phyloP scores from a whole-genome alignment of 306 rosid genomes.

The Hippophae gyantsensis region DNA sequence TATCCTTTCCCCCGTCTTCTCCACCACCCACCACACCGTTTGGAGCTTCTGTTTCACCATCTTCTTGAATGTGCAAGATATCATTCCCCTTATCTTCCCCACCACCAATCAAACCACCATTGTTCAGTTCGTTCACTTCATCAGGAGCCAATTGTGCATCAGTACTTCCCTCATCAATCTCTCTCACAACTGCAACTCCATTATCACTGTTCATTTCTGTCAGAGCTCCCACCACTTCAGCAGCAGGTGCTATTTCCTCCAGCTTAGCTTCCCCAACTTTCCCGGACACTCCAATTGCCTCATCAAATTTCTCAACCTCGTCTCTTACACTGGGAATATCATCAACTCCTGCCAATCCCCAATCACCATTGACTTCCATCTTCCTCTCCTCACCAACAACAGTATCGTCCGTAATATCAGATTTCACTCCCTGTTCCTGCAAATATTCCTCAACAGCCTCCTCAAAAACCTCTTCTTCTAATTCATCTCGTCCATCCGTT shows the following conservation, averaged over 20 bases:
- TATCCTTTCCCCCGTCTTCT: no score
- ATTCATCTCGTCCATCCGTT: conserved; percentile 36
- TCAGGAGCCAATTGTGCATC: conserved; percentile 16
- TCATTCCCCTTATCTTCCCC: no score
- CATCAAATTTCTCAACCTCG: conserved; percentile 42
- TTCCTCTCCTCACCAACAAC: conserved; percentile 11
- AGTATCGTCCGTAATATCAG: conserved; percentile 2
- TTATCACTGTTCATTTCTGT: conserved; percentile 11
- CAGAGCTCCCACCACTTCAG: background rate
- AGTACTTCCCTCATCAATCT: conserved; percentile 33
- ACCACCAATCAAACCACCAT: conserved; percentile 13
- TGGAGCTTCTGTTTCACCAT: no score
- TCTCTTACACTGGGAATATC: conserved; percentile 22
- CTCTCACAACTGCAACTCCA: conserved; percentile 12
- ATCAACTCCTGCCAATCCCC: conserved; percentile 14
- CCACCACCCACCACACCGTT: conserved; percentile 3
- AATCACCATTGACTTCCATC: conserved; percentile 7
- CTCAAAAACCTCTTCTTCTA: conserved; percentile 45
- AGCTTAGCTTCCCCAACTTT: conserved; percentile 5
- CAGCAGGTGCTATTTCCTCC: conserved; percentile 8
- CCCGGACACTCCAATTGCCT: conserved; percentile 24
- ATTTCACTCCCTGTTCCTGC: conserved; percentile 21
- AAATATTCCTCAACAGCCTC: conserved; percentile 37
- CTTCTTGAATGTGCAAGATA: no score
- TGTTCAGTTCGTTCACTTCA: conserved; percentile 18